These are phyloP conservation scores for Arctostaphylos glauca DNA, from an alignment of 148 eudicot genomes.

Conservation along the genomic window DNA sequence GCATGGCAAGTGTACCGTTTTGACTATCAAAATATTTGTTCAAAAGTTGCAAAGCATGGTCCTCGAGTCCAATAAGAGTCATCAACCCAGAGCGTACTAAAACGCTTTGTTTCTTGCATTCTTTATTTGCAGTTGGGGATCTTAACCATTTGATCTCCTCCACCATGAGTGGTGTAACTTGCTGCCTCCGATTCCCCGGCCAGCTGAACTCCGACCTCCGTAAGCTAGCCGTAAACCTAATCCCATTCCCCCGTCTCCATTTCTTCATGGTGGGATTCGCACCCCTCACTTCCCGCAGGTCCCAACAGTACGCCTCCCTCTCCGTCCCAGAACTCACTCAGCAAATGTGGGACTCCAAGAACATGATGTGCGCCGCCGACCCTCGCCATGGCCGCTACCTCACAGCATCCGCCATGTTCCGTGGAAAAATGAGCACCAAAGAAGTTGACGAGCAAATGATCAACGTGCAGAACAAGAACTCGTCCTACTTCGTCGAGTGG, in stretches of 20 bases:
- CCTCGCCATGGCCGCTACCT: constrained; percentile 80
- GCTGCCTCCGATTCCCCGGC: background rate
- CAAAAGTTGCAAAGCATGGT: too few species aligned
- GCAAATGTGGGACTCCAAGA: constrained; percentile 90
- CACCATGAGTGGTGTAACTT: constrained; percentile 19
- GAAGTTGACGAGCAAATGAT: constrained; percentile 85
- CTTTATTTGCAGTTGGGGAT: background rate
- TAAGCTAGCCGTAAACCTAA: constrained; percentile 77
- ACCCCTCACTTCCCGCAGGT: constrained; percentile 5
- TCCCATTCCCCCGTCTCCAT: constrained; percentile 87
- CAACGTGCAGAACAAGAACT: constrained; percentile 85
- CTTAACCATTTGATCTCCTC: constrained; percentile 61
- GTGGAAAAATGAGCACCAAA: constrained; percentile 85
- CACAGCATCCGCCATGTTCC: constrained; percentile 79
- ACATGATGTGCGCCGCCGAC: constrained; percentile 93
- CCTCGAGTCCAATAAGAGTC: background rate
- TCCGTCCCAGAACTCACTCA: constrained; percentile 23
- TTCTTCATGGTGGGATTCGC: constrained; percentile 77
- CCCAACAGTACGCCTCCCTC: constrained; percentile 3
- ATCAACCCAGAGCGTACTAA: background rate
- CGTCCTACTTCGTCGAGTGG: constrained; percentile 76
- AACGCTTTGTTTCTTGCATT: background rate
- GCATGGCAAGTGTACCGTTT: too few species aligned
- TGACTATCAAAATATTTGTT: too few species aligned
- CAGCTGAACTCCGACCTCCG: constrained; percentile 38